Percentiles rank a stretch among this genome's conserved stretches.
Conservation (phyloP, 116 monocot species). For the Trichopus zeylanicus region DNA sequence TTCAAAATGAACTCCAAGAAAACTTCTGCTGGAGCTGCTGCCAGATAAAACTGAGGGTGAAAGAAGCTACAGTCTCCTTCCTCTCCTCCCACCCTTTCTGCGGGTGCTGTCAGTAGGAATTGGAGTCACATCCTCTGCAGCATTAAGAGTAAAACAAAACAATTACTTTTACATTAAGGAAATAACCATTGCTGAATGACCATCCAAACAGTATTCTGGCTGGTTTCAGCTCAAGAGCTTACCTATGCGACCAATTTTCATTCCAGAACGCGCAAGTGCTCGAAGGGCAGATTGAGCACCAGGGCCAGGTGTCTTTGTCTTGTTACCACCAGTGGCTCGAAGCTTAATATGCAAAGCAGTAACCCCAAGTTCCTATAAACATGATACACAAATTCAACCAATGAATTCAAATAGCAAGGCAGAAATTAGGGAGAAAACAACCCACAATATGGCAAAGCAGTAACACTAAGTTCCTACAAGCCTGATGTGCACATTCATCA, state of each 20-base stretch:
- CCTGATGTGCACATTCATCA: too few relatives aligned
- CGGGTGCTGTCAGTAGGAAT: conserved; percentile 69
- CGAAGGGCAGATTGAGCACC: conserved; percentile 42
- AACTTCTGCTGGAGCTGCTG: too few relatives aligned
- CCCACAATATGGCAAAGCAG: too few relatives aligned
- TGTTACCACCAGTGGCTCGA: conserved; percentile 41
- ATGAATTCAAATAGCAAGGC: not conserved
- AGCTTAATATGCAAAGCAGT: conserved; percentile 44
- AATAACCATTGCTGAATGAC: too few relatives aligned
- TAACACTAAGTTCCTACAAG: too few relatives aligned
- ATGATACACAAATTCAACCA: not conserved
- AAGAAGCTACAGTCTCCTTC: conserved; percentile 41
- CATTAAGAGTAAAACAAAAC: not conserved
- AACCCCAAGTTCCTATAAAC: conserved; percentile 25
- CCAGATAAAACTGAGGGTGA: not conserved
- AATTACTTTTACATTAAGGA: not conserved
- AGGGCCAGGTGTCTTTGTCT: conserved; percentile 41
- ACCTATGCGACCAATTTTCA: conserved; percentile 48
- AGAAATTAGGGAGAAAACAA: too few relatives aligned
- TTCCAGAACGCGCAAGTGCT: conserved; percentile 45
- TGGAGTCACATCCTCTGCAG: conserved; percentile 64
- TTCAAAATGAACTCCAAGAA: too few relatives aligned
- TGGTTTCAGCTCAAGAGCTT: too few relatives aligned
- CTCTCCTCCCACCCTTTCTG: conserved; percentile 70
- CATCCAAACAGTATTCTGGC: too few relatives aligned